These are phyloP conservation scores for Trichocladium uniseriatum DNA, from an alignment of 495 filamentous ascomycete genomes.

Conservation along the genomic window DNA sequence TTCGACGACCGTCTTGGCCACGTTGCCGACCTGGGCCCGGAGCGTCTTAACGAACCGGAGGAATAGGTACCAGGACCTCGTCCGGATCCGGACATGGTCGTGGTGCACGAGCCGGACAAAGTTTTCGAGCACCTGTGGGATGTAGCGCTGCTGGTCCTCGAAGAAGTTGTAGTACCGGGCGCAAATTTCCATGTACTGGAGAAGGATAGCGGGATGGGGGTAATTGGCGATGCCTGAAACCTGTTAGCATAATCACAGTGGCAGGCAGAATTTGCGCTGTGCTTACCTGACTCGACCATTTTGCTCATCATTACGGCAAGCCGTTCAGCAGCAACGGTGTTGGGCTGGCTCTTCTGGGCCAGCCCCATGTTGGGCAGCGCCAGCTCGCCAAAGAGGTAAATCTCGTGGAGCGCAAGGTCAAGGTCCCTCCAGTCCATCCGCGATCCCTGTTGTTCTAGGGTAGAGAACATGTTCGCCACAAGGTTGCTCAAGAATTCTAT, in stretches of 20 bases:
- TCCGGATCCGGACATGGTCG: conserved; percentile 70
- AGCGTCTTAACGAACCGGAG: conserved; percentile 86
- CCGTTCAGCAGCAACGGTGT: conserved; percentile 61
- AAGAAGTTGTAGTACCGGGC: conserved; percentile 93
- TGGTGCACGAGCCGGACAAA: conserved; percentile 88
- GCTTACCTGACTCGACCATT: conserved; percentile 84
- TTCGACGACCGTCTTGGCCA: conserved; percentile 79
- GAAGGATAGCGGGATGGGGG: conserved; percentile 80
- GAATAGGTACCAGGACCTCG: conserved; percentile 94
- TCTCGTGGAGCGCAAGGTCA: conserved; percentile 91
- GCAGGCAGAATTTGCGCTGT: background rate
- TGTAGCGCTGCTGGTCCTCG: conserved; percentile 64
- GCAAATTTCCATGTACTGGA: conserved; percentile 97
- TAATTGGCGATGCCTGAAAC: conserved; percentile 65
- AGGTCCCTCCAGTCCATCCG: conserved; percentile 90
- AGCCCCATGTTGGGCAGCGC: conserved; percentile 76
- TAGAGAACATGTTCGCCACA: conserved; percentile 72
- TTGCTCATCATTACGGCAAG: conserved; percentile 84
- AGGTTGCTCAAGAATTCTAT: conserved; percentile 75
- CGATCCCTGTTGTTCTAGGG: conserved; percentile 55
- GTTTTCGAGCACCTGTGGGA: conserved; percentile 79
- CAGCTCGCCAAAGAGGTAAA: conserved; percentile 92
- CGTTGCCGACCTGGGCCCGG: conserved; percentile 69
- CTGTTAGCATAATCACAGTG: conserved; percentile 9
- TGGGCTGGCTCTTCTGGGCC: conserved; percentile 70